Percentiles rank a stretch among this genome's conserved stretches.
phyloP scores from a whole-genome alignment of 129 eudicot genomes.

The Silybum marianum region DNA sequence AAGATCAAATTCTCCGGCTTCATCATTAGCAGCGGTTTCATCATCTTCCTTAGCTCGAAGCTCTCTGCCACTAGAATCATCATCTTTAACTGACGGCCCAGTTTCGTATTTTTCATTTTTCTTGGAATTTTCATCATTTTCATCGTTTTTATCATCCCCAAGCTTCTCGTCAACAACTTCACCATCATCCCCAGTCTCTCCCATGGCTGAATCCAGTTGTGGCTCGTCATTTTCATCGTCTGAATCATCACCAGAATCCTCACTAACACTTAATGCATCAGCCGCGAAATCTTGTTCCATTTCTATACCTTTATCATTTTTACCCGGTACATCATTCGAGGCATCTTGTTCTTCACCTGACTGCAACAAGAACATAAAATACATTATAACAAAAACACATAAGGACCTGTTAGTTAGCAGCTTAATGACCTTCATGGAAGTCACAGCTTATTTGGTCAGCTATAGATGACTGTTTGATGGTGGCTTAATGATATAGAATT shows the following conservation, averaged over 20 bases:
- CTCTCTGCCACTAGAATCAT: slow-evolving; percentile 55
- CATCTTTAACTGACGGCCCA: slow-evolving; percentile 70
- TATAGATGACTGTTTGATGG: not conserved
- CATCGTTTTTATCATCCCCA: slow-evolving; percentile 59
- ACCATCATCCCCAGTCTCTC: slow-evolving; percentile 65
- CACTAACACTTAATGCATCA: slow-evolving; percentile 66
- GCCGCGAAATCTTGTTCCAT: slow-evolving; percentile 86
- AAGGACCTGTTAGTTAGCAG: not conserved
- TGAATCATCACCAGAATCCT: slow-evolving; percentile 71
- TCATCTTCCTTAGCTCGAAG: slow-evolving; percentile 84
- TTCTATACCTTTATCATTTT: slow-evolving; percentile 81
- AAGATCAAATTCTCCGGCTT: slow-evolving; percentile 40
- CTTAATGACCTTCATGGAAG: not conserved
- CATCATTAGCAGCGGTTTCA: slow-evolving; percentile 41
- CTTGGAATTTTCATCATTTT: slow-evolving; percentile 44
- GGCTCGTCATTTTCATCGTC: slow-evolving; percentile 55
- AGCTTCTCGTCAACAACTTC: slow-evolving; percentile 78
- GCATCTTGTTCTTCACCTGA: slow-evolving; percentile 61
- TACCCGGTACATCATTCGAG: slow-evolving; percentile 49
- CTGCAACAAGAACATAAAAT: slow-evolving; percentile 34
- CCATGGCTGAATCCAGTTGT: slow-evolving; percentile 70
- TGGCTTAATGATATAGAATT: not conserved
- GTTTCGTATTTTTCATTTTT: slow-evolving; percentile 69
- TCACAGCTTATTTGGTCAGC: not conserved
- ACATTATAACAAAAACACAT: too few species aligned